These are phyloP conservation scores for Apophysomyces variabilis DNA, from an alignment of 371 early-diverging fungal genomes.

Conservation along the genomic window DNA sequence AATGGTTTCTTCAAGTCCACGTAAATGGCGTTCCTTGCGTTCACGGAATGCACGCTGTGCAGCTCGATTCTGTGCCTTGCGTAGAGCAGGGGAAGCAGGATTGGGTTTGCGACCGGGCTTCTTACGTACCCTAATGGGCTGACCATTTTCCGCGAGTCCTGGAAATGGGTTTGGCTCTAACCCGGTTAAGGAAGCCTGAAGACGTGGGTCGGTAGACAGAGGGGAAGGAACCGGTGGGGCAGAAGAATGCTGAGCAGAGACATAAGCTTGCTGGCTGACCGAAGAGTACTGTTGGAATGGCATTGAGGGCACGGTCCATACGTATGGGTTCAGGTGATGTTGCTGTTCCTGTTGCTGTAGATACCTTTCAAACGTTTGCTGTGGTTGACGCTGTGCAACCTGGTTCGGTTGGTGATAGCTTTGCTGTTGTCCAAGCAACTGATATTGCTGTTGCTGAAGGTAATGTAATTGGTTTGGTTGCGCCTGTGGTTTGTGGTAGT, in stretches of 20 bases:
- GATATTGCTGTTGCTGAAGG: not conserved
- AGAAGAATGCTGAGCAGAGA: not conserved
- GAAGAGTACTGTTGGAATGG: no score
- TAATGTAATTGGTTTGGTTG: not conserved
- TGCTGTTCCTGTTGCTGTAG: not conserved
- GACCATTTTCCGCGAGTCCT: slow-evolving; percentile 11
- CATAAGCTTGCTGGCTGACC: no score
- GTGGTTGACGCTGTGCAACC: not conserved
- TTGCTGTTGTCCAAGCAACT: not conserved
- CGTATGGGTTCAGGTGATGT: not conserved
- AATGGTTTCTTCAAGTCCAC: slow-evolving; percentile 65
- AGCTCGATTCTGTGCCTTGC: slow-evolving; percentile 77
- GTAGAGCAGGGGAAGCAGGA: slow-evolving; percentile 60
- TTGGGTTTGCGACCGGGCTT: slow-evolving; percentile 82
- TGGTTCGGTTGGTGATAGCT: not conserved
- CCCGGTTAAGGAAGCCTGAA: not conserved
- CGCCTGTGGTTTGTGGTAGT: slow-evolving; percentile 1
- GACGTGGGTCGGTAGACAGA: not conserved
- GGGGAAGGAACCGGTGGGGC: not conserved
- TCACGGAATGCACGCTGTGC: slow-evolving; percentile 79
- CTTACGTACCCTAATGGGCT: slow-evolving; percentile 40
- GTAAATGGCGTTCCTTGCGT: slow-evolving; percentile 69
- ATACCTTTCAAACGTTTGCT: not conserved
- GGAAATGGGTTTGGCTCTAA: not conserved
- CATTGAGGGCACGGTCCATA: no score